Evolutionary conservation across 2,329 filamentous ascomycete species (phyloP).

Genomic region (Botrytis elliptica): DNA sequence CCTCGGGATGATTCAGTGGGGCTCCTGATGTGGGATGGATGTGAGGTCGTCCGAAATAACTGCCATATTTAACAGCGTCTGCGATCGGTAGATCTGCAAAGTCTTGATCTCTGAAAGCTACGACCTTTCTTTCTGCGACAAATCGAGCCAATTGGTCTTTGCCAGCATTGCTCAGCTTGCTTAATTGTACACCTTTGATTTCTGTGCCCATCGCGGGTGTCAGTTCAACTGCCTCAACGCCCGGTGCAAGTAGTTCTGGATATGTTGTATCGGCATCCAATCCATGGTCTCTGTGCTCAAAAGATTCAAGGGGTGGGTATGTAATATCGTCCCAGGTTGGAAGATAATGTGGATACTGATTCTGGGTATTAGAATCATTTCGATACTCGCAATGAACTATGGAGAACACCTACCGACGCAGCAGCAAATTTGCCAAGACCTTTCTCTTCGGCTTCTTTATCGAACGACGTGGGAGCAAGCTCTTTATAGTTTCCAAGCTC

Average conservation of each 20-base stretch:
- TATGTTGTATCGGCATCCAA: slow-evolving; percentile 70
- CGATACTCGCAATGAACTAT: background rate
- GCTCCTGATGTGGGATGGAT: slow-evolving; percentile 78
- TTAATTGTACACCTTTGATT: slow-evolving; percentile 69
- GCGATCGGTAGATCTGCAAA: slow-evolving; percentile 68
- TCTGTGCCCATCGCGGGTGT: slow-evolving; percentile 75
- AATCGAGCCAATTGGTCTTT: slow-evolving; percentile 76
- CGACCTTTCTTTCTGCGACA: slow-evolving; percentile 74
- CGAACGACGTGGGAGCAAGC: slow-evolving; percentile 36
- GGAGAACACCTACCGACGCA: slow-evolving; percentile 32
- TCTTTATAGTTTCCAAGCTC: slow-evolving; percentile 36
- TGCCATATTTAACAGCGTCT: slow-evolving; percentile 66
- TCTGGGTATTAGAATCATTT: background rate
- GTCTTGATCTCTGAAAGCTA: slow-evolving; percentile 75
- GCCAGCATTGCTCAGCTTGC: slow-evolving; percentile 62
- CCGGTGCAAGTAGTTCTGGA: slow-evolving; percentile 61
- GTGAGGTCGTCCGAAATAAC: slow-evolving; percentile 78
- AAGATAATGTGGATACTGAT: slow-evolving; percentile 55
- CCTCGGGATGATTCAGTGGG: slow-evolving; percentile 68
- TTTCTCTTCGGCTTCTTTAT: slow-evolving; percentile 36
- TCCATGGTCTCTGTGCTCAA: slow-evolving; percentile 73
- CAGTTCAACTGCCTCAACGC: slow-evolving; percentile 56
- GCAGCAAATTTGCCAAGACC: slow-evolving; percentile 33
- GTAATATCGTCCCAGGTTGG: slow-evolving; percentile 64
- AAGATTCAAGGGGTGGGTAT: slow-evolving; percentile 65